Base-by-base conservation (phyloP, 441 rosid species). In the Daphne laureola region DNA sequence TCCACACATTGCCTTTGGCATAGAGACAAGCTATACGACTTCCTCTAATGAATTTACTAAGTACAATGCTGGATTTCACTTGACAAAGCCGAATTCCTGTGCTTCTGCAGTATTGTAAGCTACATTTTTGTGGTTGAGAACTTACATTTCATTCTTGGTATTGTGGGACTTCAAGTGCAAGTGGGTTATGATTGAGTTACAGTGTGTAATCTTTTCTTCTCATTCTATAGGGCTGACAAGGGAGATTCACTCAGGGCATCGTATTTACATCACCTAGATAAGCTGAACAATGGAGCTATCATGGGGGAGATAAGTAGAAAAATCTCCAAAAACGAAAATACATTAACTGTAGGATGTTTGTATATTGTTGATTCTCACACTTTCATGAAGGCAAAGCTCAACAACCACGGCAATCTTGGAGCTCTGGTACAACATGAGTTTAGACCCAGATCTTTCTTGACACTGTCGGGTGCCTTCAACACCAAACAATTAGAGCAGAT, bases 241-340 rank as follows among this genome's bases (percentile, higher is more conserved):
- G 85, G 85, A 46, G 79, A 79, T 68, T 76, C 79, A 1, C 44
- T 76, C 47, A 73, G 58, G 59, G 66, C 58, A 15, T 71, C 80
- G 12, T 74, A 65, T 49, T 31, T 74, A 72, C 76, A 65, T 16
- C 57, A 71, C 54, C 58, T 72, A 42, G 58, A 63, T 63, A 65
- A 69, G 65, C 70, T 73, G 59, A 65, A 71, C 27, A 47, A 61
- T 16, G 78, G 73, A 52, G 75, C 80, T 52, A 70, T 72, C 11
- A 73, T 76, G 15, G 78, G 76, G 35, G 85, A 76, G 66, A 73
- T 79, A 14, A 62, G 61, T 3, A 55, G 82, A n/a, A 69, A 60
- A 61, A 71, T 79, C 65, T 73, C 80, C 23, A 72, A 73, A 38
- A 76, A 79, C 48, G 85, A 79, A 57, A 79, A 72, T 68, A 74